Conservation (phyloP, 192 early-diverging fungal species). For the Entomortierella beljakovae region DNA sequence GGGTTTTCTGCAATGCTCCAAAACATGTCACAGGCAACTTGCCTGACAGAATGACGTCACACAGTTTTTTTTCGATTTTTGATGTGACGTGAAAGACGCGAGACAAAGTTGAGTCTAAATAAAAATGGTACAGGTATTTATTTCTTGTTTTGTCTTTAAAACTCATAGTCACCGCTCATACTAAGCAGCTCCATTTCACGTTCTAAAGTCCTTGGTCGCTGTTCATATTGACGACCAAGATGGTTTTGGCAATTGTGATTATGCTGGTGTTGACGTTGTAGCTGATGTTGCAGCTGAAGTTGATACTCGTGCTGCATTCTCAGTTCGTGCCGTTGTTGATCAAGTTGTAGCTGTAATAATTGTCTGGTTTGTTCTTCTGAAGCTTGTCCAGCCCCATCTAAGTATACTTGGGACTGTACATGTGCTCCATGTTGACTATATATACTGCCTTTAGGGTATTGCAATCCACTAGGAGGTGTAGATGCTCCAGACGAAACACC, state of each 20-base stretch:
- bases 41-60: too few species aligned
- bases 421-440: slow-evolving; percentile 14
- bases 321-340: slow-evolving; percentile 34
- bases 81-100: background rate
- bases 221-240: slow-evolving; percentile 2
- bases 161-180: slow-evolving; percentile 46
- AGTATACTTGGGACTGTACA: slow-evolving; percentile 18
- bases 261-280: slow-evolving; percentile 17
- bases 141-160: slow-evolving; percentile 7
- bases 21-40: too few species aligned
- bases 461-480: slow-evolving; percentile 5
- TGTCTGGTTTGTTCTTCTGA: slow-evolving; percentile 32
- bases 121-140: too few species aligned
- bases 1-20: background rate
- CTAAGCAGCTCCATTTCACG: slow-evolving; percentile 38
- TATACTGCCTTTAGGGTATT: slow-evolving; percentile 9
- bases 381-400: slow-evolving; percentile 7
- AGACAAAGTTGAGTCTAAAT: too few species aligned
- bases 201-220: slow-evolving; percentile 24
- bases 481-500: slow-evolving; percentile 22
- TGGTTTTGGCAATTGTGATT: slow-evolving; percentile 5
- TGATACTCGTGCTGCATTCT: slow-evolving; percentile 27
- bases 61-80: background rate
- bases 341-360: slow-evolving; percentile 17
- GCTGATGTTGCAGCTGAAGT: slow-evolving; percentile 14